phyloP scores from a whole-genome alignment of 2,329 filamentous ascomycete genomes.

The Xylariomycetidae sp. region DNA sequence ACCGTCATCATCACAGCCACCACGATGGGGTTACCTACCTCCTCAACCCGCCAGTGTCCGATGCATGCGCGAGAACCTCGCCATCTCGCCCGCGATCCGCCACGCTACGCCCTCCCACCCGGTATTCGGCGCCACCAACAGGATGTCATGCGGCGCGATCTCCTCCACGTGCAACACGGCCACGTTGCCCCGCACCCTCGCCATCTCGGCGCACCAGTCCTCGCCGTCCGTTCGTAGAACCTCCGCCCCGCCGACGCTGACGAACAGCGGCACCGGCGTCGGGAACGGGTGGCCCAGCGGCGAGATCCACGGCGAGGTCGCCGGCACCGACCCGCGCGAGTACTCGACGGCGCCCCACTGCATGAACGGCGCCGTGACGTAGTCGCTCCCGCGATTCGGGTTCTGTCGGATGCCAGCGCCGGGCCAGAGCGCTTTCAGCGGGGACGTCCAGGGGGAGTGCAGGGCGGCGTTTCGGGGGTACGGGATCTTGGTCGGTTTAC shows the following conservation, averaged over 20 bases:
- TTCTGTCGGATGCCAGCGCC: conserved; percentile 2
- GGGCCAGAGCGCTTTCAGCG: conserved; percentile 8
- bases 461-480: not conserved
- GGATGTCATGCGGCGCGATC: conserved; percentile 40
- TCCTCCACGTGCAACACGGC: conserved; percentile 35
- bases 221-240: conserved; percentile 34
- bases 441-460: not conserved
- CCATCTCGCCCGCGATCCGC: conserved; percentile 16
- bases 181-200: conserved; percentile 11
- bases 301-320: conserved; percentile 29
- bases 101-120: conserved; percentile 34
- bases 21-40: no score
- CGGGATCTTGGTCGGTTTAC: not conserved
- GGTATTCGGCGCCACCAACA: conserved; percentile 34
- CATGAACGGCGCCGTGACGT: conserved; percentile 31
- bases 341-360: conserved; percentile 37
- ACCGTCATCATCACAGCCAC: no score
- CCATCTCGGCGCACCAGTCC: conserved; percentile 54
- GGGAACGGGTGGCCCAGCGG: conserved; percentile 18
- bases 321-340: conserved; percentile 19
- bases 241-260: conserved; percentile 14
- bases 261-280: conserved; percentile 17
- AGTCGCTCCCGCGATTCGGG: conserved; percentile 31
- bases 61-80: no score
- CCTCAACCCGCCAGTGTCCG: no score